Conservation (phyloP, 441 rosid genomes). For the Croton setiger region DNA sequence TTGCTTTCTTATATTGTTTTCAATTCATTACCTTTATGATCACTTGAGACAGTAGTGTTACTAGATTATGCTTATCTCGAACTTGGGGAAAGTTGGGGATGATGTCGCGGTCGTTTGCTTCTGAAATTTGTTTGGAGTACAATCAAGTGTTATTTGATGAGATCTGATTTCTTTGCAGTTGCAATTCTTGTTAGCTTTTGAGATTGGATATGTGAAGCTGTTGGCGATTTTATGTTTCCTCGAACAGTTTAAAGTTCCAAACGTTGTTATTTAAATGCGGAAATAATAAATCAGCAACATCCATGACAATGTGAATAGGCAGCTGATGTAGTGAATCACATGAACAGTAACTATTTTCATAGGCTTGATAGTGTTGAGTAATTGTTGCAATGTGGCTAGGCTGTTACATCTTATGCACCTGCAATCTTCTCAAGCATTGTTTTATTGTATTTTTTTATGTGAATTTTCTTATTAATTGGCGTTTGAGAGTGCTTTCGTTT, state of each 20-base stretch:
- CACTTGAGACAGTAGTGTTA: neutral
- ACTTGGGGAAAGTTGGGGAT: slow-evolving; percentile 8
- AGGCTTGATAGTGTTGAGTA: slow-evolving; percentile 20
- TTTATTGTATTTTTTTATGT: neutral
- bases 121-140: slow-evolving; percentile 10
- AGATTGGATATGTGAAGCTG: slow-evolving; percentile 8
- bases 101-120: slow-evolving; percentile 5
- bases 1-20: neutral
- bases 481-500: too few species aligned
- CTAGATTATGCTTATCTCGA: slow-evolving; percentile 10
- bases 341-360: neutral
- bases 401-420: neutral
- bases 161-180: slow-evolving; percentile 26
- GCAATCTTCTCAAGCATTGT: neutral
- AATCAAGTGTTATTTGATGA: slow-evolving; percentile 17
- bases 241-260: neutral
- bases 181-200: slow-evolving; percentile 7
- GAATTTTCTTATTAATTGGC: too few species aligned
- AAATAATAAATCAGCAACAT: neutral
- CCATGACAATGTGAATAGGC: slow-evolving; percentile 7
- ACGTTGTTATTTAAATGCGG: neutral
- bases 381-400: slow-evolving; percentile 15
- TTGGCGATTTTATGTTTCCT: neutral
- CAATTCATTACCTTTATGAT: slow-evolving; percentile 5
- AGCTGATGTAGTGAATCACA: slow-evolving; percentile 2